Percentiles rank a stretch among this genome's conserved stretches.
phyloP scores from a whole-genome alignment of 2,329 filamentous ascomycete species.

The Neocucurbitaria cava region DNA sequence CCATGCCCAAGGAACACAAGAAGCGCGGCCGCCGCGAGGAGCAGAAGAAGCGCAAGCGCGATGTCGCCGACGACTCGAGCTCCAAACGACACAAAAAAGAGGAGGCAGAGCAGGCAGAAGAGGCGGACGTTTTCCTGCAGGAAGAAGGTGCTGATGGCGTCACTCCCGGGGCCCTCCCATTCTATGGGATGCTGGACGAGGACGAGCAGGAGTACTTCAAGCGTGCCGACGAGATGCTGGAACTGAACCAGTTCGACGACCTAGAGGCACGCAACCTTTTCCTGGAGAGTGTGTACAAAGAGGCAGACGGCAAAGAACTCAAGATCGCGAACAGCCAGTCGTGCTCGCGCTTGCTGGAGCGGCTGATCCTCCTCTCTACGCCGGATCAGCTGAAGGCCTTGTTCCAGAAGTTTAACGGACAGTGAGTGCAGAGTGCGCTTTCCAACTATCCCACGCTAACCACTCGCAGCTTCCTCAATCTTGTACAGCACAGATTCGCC shows the following conservation, averaged over 20 bases:
- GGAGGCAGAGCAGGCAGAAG: constrained; percentile 14
- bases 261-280: constrained; percentile 65
- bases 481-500: constrained; percentile 94
- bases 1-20: constrained; percentile 67
- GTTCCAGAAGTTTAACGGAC: constrained; percentile 82
- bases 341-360: constrained; percentile 91
- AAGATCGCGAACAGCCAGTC: constrained; percentile 96
- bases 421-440: constrained; percentile 56
- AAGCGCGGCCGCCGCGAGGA: constrained; percentile 64
- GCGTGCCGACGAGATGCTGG: constrained; percentile 85
- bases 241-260: constrained; percentile 84
- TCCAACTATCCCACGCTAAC: constrained; percentile 13
- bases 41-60: constrained; percentile 55
- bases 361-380: constrained; percentile 82
- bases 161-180: constrained; percentile 66
- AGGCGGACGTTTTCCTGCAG: constrained; percentile 20
- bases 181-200: constrained; percentile 91
- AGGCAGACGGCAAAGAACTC: constrained; percentile 90
- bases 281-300: constrained; percentile 81
- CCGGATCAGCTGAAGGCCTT: constrained; percentile 82
- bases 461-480: constrained; percentile 71
- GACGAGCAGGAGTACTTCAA: constrained; percentile 97
- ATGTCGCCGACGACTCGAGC: constrained; percentile 37
- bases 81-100: constrained; percentile 46
- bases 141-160: constrained; percentile 30